Evolutionary conservation across 2,329 filamentous ascomycete genomes (phyloP).

Genomic region (Talaromyces sp.): DNA sequence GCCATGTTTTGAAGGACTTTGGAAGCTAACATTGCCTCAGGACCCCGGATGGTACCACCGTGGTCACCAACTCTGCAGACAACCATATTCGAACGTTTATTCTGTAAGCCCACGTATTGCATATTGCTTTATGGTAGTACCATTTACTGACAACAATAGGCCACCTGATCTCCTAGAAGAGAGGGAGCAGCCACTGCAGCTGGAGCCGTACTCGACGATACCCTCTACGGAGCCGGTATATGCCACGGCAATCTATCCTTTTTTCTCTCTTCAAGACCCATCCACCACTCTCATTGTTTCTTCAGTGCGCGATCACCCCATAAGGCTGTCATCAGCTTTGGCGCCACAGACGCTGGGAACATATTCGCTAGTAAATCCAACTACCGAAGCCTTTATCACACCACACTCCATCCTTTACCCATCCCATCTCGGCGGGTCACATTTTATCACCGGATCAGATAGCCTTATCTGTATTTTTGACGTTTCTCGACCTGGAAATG

Average conservation of each 20-base stretch:
- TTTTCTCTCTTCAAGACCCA: conserved; percentile 49
- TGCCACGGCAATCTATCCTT: conserved; percentile 51
- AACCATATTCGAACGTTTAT: conserved; percentile 51
- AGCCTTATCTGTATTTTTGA: conserved; percentile 55
- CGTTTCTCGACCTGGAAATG: conserved; percentile 40
- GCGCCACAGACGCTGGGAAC: conserved; percentile 44
- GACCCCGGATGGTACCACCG: conserved; percentile 54
- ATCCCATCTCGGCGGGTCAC: conserved; percentile 37
- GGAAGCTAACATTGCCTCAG: conserved; percentile 21
- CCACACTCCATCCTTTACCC: conserved; percentile 55
- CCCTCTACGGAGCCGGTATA: conserved; percentile 48
- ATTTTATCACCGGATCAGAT: conserved; percentile 55
- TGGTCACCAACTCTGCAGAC: conserved; percentile 52
- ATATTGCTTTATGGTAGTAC: background rate
- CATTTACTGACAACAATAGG: conserved; percentile 19
- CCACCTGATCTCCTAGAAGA: conserved; percentile 47
- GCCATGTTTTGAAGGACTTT: background rate
- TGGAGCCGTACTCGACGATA: conserved; percentile 46
- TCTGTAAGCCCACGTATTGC: conserved; percentile 35
- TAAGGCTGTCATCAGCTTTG: conserved; percentile 53
- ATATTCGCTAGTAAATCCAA: conserved; percentile 52
- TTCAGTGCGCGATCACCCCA: conserved; percentile 51
- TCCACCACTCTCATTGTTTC: conserved; percentile 49
- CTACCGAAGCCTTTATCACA: conserved; percentile 54
- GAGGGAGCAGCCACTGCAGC: conserved; percentile 25